Evolutionary conservation across 768 basidiomycete species (phyloP), one percentile per base, ranked within the genome.

Genomic region (Lactarius sp.): DNA sequence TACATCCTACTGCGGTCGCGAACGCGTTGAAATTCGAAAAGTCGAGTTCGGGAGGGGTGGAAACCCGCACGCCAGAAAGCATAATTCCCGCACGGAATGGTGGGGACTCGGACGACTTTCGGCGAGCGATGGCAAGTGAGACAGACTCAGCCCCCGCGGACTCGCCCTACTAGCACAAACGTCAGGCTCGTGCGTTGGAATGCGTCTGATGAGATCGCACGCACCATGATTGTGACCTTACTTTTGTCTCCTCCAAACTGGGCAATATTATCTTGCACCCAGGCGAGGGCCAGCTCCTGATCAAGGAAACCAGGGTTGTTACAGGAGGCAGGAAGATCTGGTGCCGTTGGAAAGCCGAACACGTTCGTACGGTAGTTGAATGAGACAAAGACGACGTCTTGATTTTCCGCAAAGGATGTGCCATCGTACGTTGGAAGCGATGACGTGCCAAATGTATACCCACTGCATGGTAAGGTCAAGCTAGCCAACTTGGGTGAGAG

Each of bases 251-350:
- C n/a, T n/a, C n/a, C n/a, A n/a, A n/a, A 89, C 0, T 71, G 71
- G 16, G 67, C 75, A 50, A 88, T 85, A 66, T 88, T 82, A 27
- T 77, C 71, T 67, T 87, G 83, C 0, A 88, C 79, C 87, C 81
- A 84, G 65, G 76, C 66, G 10, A 83, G 69, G 1, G 80, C 82
- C 7, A 70, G 55, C 22, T 71, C 63, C 46, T 64, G 63, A 10
- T 64, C 63, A 16, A 64, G 59, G 34, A 53, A 22, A 9, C 60
- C 60, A 16, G 53, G 46, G 33, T 66, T 62, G 62, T 59, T 59
- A 9, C 18, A 10, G 5, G 52, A 37, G 31, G 46, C 12, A 13
- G 52, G 47, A 47, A 64, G 39, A 22, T 64, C 63, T 6, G 37
- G 13, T 18, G 61, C 39, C 0, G 49, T 62, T 36, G 64, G 64